These are phyloP conservation scores for Globisporangium spinosum DNA, from an alignment of 352 stramenopile species.

Conservation along the genomic window DNA sequence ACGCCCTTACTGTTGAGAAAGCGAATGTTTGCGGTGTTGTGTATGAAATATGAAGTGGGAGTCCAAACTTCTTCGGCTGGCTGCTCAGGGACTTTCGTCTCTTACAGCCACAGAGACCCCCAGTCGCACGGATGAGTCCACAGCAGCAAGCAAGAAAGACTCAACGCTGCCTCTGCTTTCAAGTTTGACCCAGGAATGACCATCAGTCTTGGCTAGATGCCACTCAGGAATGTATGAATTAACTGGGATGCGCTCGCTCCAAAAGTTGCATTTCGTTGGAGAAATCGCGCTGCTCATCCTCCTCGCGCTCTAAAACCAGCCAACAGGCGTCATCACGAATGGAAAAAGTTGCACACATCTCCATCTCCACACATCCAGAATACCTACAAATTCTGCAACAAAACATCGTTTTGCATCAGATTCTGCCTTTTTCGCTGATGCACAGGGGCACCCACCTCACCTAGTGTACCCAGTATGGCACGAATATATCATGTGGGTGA, in stretches of 20 bases:
- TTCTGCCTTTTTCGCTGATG: neutral
- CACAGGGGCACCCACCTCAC: constrained; percentile 1
- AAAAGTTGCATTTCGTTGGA: constrained; percentile 1
- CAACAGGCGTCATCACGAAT: neutral
- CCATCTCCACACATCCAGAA: neutral
- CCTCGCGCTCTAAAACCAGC: neutral
- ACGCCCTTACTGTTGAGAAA: neutral
- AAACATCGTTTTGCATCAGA: neutral
- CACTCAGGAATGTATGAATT: constrained; percentile 17
- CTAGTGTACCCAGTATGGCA: constrained; percentile 3
- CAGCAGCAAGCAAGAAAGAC: neutral
- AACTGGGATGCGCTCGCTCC: constrained; percentile 2
- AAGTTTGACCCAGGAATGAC: neutral
- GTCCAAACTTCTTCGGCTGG: too few relatives aligned
- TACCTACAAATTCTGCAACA: constrained; percentile 1
- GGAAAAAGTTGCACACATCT: neutral
- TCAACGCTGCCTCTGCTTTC: neutral
- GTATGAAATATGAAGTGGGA: neutral
- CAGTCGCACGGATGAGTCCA: neutral
- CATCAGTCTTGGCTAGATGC: constrained; percentile 1
- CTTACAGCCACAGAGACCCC: neutral
- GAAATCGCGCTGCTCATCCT: neutral
- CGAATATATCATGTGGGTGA: neutral
- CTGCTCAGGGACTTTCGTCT: neutral
- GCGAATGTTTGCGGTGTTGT: constrained; percentile 6